Evolutionary conservation across 2,329 filamentous ascomycete species (phyloP), one percentile per base, ranked within the genome.

Genomic region (Ophiocordyceps camponoti-floridani): DNA sequence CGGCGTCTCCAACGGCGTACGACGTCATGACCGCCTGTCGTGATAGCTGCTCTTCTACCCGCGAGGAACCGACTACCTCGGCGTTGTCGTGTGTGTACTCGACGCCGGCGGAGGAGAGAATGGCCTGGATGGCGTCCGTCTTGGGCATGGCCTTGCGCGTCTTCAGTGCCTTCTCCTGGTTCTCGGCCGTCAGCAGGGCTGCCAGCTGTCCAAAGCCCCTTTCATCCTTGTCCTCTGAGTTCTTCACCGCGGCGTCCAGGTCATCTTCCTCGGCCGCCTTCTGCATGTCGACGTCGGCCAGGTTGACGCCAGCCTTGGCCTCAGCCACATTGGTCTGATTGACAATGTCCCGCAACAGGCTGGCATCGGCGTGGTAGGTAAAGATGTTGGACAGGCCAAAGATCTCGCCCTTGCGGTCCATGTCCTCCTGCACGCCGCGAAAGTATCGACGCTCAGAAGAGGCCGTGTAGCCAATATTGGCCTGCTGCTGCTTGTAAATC

Each of bases 281-380:
- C 14, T 81, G 73, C 53, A 84, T 69, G 47, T 93, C 77, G 16
- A 94, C 72, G 45, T 84, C 80, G n/a, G 80, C 70, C 28, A 95
- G 77, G 27, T 76, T 73, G 10, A 96, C 82, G 0, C 87, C 89
- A 1, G 83, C 86, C 56, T 81, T 84, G 40, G 85, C 85, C 64
- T 98, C 91, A 4, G 91, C 91, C 44, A 98, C 79, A 55, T 98
- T 98, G 27, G 91, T 96, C 62, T 95, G 94, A 67, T 96, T 94
- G 53, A 98, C 86, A 52, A 98, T 96, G 46, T 95, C 86, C n/a
- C 84, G 76, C 5, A 96, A 72, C 13, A 95, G 72, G 12, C 93
- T 74, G 47, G 83, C 83, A 51, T 88, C 76, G 42, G 77, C 75
- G 50, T 86, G 79, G 49, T 85, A 95, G 0, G 77, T 77, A 53